Percentiles rank a stretch among this genome's conserved stretches.
Conservation (phyloP, 2,329 filamentous ascomycete genomes). For the Aciculosporium take region DNA sequence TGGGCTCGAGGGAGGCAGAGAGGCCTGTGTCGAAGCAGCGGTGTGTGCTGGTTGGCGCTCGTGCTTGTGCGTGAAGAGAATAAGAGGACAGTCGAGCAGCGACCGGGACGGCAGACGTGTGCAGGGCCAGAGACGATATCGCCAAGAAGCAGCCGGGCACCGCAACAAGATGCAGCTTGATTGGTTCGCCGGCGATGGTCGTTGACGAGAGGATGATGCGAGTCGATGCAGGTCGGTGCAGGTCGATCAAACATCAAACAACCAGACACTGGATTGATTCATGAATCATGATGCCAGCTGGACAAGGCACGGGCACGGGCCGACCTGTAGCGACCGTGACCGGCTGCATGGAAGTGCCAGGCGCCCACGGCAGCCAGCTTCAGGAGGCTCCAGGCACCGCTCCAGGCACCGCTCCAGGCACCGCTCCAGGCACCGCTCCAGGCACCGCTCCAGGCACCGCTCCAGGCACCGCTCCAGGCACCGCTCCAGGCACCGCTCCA, state of each 20-base stretch:
- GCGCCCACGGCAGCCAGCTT: too few species aligned
- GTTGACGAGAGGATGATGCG: not conserved
- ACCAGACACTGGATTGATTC: too few species aligned
- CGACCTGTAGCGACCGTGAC: too few species aligned
- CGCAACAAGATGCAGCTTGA: too few species aligned
- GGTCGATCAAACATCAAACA: not conserved
- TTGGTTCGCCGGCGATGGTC: slow-evolving; percentile 1
- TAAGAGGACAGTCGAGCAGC: not conserved
- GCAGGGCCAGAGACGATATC: not conserved
- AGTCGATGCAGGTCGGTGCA: too few species aligned
- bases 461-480: too few species aligned
- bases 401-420: too few species aligned
- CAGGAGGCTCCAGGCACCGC: too few species aligned
- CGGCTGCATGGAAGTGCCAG: too few species aligned
- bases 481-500: too few species aligned
- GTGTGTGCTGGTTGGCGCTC: not conserved
- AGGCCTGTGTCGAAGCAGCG: not conserved
- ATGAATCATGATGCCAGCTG: not conserved
- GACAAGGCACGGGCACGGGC: not conserved
- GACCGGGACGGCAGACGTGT: not conserved
- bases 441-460: too few species aligned
- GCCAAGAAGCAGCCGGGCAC: not conserved
- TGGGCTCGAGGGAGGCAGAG: not conserved
- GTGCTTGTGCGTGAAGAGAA: not conserved
- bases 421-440: too few species aligned